Conservation (phyloP, 768 basidiomycete genomes). For the Psilocybe cyanescens region DNA sequence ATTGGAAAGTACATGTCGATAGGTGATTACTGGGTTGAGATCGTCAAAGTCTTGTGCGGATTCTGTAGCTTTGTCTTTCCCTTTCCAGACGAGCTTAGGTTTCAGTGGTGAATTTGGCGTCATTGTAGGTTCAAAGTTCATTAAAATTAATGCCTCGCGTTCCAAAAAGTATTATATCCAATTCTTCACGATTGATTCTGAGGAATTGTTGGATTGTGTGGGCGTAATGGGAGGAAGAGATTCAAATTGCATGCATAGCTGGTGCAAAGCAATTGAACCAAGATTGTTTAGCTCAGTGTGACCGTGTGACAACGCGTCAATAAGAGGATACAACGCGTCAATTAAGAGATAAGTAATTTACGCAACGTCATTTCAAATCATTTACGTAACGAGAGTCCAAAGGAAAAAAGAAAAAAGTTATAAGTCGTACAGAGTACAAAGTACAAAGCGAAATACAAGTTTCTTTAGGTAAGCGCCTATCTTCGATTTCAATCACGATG, state of each 20-base stretch:
- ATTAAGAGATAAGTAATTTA: not conserved
- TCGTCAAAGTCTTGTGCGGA: conserved; percentile 54
- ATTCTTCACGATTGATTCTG: not conserved
- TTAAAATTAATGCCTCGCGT: no score
- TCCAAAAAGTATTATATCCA: no score
- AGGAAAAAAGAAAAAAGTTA: no score
- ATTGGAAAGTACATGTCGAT: conserved; percentile 73
- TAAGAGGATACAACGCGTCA: conserved; percentile 21
- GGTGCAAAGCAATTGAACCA: no score
- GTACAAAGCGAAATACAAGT: not conserved
- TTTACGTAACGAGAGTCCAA: not conserved
- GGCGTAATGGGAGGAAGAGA: no score
- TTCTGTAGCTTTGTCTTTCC: conserved; percentile 49
- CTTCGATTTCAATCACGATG: no score
- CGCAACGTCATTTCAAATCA: not conserved
- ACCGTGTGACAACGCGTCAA: conserved; percentile 21
- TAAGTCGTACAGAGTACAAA: not conserved
- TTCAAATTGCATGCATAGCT: no score
- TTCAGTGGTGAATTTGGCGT: conserved; percentile 7
- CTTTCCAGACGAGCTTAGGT: conserved; percentile 50
- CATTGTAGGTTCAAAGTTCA: not conserved
- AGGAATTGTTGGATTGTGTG: not conserved
- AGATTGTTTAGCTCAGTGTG: not conserved
- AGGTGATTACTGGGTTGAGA: conserved; percentile 71
- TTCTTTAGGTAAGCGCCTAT: no score